These are phyloP conservation scores for Cyclanthera cordifolia DNA, from an alignment of 306 rosid species.

Conservation along the genomic window DNA sequence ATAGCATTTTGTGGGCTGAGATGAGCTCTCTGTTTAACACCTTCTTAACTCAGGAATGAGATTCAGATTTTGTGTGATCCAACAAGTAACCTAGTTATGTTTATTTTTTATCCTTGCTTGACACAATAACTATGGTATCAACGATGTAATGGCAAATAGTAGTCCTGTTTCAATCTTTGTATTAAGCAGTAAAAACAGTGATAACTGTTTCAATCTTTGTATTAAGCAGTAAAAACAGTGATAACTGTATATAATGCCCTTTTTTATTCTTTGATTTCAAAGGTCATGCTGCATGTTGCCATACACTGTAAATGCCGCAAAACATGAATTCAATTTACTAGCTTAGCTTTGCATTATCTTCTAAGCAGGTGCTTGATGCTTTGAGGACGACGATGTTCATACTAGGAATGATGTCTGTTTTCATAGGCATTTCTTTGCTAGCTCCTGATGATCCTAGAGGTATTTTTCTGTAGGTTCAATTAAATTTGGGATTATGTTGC, in stretches of 20 bases:
- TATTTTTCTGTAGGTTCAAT: conserved; percentile 20
- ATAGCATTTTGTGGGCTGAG: background rate
- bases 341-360: conserved; percentile 16
- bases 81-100: conserved; percentile 6
- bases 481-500: conserved; percentile 15
- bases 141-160: background rate
- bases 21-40: background rate
- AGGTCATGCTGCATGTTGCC: background rate
- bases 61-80: background rate
- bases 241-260: background rate
- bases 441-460: conserved; percentile 97
- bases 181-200: background rate
- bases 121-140: background rate
- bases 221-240: background rate
- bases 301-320: background rate
- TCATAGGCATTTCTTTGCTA: conserved; percentile 80
- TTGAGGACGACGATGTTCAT: conserved; percentile 90
- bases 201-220: background rate
- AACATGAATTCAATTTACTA: conserved; percentile 11
- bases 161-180: background rate
- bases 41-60: conserved; percentile 4
- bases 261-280: background rate
- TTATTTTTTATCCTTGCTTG: background rate
- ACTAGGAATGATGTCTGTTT: conserved; percentile 80
- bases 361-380: conserved; percentile 73